Conservation (phyloP, 148 eudicot species). For the Amaranthus cruentus region DNA sequence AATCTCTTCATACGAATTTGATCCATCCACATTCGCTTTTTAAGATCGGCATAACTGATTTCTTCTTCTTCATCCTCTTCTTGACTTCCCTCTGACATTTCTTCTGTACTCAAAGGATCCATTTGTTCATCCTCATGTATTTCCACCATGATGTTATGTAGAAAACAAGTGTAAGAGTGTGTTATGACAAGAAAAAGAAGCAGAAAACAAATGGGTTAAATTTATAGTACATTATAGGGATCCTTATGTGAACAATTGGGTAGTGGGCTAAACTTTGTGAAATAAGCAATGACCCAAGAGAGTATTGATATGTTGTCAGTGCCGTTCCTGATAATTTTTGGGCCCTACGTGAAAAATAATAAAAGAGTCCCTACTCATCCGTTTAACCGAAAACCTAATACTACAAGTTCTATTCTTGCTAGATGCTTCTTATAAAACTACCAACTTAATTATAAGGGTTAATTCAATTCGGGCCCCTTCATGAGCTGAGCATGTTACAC, state of each 20-base stretch:
- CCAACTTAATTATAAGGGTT: too few species aligned
- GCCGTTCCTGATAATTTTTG: background rate
- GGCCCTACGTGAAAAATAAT: background rate
- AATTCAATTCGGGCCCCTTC: too few species aligned
- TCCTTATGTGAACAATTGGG: background rate
- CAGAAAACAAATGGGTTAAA: background rate
- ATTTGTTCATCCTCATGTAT: conserved; percentile 19
- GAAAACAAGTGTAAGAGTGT: background rate
- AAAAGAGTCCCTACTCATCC: too few species aligned
- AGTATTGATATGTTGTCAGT: too few species aligned
- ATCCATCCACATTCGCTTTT: conserved; percentile 47
- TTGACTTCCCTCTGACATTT: background rate
- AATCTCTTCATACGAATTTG: conserved; percentile 40
- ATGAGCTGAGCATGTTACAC: too few species aligned
- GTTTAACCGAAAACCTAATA: too few species aligned
- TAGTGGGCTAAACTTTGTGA: background rate
- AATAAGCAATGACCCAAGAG: background rate
- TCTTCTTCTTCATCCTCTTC: conserved; percentile 30
- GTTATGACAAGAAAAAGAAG: background rate
- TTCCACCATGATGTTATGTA: conserved; percentile 22
- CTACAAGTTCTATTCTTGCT: too few species aligned
- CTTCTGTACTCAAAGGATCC: conserved; percentile 17
- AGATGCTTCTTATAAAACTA: too few species aligned
- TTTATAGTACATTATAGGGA: background rate
- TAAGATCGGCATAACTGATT: conserved; percentile 39